Base-by-base conservation (phyloP, 2,329 filamentous ascomycete species). In the Truncatella angustata region DNA sequence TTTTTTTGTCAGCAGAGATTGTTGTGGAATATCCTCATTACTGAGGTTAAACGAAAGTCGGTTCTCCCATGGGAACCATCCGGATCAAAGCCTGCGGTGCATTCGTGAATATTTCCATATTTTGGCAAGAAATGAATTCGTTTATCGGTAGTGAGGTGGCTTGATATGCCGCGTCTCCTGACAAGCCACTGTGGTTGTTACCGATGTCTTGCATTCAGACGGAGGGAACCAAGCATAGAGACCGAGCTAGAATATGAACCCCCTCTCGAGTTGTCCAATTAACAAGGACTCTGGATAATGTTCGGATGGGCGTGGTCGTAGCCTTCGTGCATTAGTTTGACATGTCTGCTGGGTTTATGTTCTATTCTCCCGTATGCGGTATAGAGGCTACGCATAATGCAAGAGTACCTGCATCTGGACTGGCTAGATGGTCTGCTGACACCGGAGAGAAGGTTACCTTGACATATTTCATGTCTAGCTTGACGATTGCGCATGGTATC, bases 391-490 rank as follows among this genome's bases (percentile, higher is more conserved):
- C 52, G 47, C 36, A 39, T 32, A 32, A 40, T 45, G 42, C 42
- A 45, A 54, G 48, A 61, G 58, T 58, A 58, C 58, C 55, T 61
- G 58, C 52, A 51, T 58, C 54, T 56, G 49, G 53, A 60, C 60
- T 51, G 51, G 58, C 56, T 46, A 54, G 54, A 30, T 54, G 53
- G 47, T 56, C 51, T 56, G 58, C 57, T 59, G 60, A 60, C 58
- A 57, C 49, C 49, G 35, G 36, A 24, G 35, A 37, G 12, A 49
- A 50, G 46, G 32, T 49, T 36, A n/a, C 18, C 26, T 32, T 47
- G 44, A 47, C 40, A 44, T 44, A 23, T 24, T 16, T 16, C 39
- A n/a, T 11, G 23, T 24, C 18, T 23, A 30, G 40, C 40, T 44
- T n/a, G 36, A 16, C 16, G 40, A n/a, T n/a, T n/a, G n/a, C n/a